Evolutionary conservation across 441 rosid species (phyloP).

Genomic region (Populus hybrid): DNA sequence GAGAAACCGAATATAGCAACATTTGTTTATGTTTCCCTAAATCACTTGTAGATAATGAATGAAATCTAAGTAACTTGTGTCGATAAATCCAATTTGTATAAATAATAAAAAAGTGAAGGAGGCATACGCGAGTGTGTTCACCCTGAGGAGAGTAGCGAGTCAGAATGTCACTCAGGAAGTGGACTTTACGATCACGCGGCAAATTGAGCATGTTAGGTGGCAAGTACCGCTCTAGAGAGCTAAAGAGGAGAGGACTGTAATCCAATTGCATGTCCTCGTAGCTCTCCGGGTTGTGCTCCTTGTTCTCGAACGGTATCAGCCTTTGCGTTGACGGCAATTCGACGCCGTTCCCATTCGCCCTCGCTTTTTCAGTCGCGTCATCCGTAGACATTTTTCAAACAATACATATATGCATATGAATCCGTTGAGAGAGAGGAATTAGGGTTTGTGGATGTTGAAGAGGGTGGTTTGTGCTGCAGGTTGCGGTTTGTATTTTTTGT

Average conservation of each 20-base stretch:
- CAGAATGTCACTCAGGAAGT: constrained; percentile 74
- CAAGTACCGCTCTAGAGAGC: constrained; percentile 68
- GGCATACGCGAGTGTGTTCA: constrained; percentile 63
- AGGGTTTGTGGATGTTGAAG: neutral
- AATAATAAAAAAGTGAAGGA: neutral
- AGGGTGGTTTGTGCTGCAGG: neutral
- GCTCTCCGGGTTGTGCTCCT: constrained; percentile 66
- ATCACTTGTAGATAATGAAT: neutral
- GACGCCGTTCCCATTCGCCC: constrained; percentile 33
- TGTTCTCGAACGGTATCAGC: constrained; percentile 60
- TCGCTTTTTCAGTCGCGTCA: constrained; percentile 35
- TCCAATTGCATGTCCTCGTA: constrained; percentile 69
- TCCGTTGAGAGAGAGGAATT: neutral
- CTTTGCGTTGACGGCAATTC: constrained; percentile 26
- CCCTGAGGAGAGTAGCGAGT: constrained; percentile 63
- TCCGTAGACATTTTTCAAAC: constrained; percentile 32
- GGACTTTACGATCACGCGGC: constrained; percentile 52
- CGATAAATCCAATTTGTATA: neutral
- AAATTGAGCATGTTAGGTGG: constrained; percentile 51
- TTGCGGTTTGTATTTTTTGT: neutral
- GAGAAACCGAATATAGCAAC: neutral
- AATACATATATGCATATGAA: neutral
- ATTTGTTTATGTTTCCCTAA: neutral
- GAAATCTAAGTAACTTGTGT: neutral
- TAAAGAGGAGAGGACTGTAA: constrained; percentile 44